Percentiles rank a stretch among this genome's conserved stretches.
These are phyloP conservation scores for Gossypioides kirkii DNA, from an alignment of 345 rosid genomes.

Conservation along the genomic window DNA sequence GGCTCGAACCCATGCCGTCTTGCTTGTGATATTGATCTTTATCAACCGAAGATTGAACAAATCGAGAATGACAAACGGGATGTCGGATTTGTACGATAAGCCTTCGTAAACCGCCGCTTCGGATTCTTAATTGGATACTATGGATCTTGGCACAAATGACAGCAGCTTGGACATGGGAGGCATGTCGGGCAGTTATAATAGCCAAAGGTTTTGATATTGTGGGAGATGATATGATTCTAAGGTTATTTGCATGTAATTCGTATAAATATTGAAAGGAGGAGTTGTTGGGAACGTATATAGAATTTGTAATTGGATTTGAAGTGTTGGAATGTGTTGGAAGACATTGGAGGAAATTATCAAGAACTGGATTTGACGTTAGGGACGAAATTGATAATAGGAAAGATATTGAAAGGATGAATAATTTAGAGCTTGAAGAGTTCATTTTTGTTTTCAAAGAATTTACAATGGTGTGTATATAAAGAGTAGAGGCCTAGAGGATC, in stretches of 20 bases:
- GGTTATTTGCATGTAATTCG: conserved; percentile 40
- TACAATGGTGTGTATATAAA: not conserved
- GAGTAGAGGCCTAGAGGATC: not conserved
- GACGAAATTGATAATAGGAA: not conserved
- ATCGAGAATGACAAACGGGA: conserved; percentile 61
- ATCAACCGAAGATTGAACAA: conserved; percentile 45
- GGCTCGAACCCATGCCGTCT: conserved; percentile 58
- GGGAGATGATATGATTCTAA: conserved; percentile 45
- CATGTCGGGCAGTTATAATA: not conserved
- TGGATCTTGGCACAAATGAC: conserved; percentile 39
- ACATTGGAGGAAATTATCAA: conserved; percentile 38
- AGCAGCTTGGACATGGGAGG: conserved; percentile 26
- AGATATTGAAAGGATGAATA: not conserved
- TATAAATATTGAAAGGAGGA: conserved; percentile 42
- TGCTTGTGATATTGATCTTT: conserved; percentile 31
- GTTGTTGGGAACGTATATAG: conserved; percentile 30
- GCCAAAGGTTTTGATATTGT: not conserved
- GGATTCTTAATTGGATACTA: conserved; percentile 40
- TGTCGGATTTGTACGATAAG: conserved; percentile 3
- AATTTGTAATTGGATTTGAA: conserved; percentile 11
- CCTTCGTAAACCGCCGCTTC: conserved; percentile 88
- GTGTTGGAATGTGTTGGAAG: conserved; percentile 29
- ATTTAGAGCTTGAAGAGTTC: not conserved
- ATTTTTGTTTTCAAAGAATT: not conserved
- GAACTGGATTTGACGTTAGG: not conserved